A percentile compares a stretch with the other conserved stretches of the same genome.
Evolutionary conservation across 257 asterid genomes (phyloP).

Genomic region (Jasminum sambac): DNA sequence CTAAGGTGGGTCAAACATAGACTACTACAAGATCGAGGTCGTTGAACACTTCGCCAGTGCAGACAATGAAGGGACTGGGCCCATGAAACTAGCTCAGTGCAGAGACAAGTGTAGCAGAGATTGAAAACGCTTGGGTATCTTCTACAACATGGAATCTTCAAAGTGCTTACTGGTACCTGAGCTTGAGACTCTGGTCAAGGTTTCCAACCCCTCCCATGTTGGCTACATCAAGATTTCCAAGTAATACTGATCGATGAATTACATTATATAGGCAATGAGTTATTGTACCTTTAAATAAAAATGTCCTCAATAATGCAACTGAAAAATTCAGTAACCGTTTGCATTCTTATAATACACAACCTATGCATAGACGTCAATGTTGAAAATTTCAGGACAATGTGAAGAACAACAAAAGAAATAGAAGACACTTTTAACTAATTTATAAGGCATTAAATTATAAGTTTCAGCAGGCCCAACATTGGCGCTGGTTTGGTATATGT

Average conservation of each 20-base stretch:
- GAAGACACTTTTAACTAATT: not conserved
- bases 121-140: slow-evolving; percentile 46
- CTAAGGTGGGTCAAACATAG: slow-evolving; percentile 23
- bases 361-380: not conserved
- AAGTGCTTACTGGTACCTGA: slow-evolving; percentile 39
- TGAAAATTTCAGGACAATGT: not conserved
- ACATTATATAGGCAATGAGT: not conserved
- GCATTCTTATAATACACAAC: not conserved
- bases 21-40: slow-evolving; percentile 37
- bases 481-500: slow-evolving; percentile 6
- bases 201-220: slow-evolving; percentile 23
- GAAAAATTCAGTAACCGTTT: not conserved
- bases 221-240: slow-evolving; percentile 37
- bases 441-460: not conserved
- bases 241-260: not conserved
- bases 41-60: slow-evolving; percentile 37
- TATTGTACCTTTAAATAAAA: not conserved
- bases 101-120: slow-evolving; percentile 32
- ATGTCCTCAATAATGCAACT: not conserved
- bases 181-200: slow-evolving; percentile 30
- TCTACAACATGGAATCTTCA: slow-evolving; percentile 30
- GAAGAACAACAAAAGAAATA: too few species aligned
- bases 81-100: slow-evolving; percentile 32
- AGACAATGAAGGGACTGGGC: slow-evolving; percentile 40
- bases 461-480: slow-evolving; percentile 19